Evolutionary conservation across 2,329 filamentous ascomycete species (phyloP).

Genomic region (Venturia pyrina): DNA sequence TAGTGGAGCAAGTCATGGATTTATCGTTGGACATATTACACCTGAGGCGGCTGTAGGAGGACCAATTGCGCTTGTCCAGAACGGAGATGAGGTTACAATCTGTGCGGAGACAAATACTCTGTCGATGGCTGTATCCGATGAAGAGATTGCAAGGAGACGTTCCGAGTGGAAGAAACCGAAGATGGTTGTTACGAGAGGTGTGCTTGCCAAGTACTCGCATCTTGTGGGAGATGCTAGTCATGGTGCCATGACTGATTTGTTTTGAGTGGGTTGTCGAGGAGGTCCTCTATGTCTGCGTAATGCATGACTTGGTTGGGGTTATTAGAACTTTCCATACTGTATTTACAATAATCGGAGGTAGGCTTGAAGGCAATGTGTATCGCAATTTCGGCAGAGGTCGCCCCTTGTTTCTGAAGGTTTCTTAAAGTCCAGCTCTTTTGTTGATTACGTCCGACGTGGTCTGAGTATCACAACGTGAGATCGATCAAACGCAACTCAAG

Average conservation of each 20-base stretch:
- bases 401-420: neutral
- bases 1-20: constrained; percentile 78
- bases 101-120: constrained; percentile 67
- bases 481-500: neutral
- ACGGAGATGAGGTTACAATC: constrained; percentile 79
- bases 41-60: constrained; percentile 86
- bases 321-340: neutral
- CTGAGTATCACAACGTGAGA: neutral
- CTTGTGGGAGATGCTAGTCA: constrained; percentile 87
- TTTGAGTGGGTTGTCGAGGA: constrained; percentile 24
- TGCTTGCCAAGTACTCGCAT: constrained; percentile 79
- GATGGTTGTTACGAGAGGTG: constrained; percentile 67
- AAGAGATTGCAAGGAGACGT: constrained; percentile 57
- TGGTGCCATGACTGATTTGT: constrained; percentile 79
- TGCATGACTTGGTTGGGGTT: neutral
- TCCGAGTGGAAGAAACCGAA: constrained; percentile 60
- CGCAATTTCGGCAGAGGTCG: neutral
- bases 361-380: neutral
- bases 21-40: constrained; percentile 87
- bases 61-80: constrained; percentile 69
- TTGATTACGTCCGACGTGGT: neutral
- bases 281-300: neutral
- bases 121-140: constrained; percentile 61
- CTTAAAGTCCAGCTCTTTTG: neutral
- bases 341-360: neutral